phyloP scores from a whole-genome alignment of 768 basidiomycete species.

The Leccinum uliginosum region DNA sequence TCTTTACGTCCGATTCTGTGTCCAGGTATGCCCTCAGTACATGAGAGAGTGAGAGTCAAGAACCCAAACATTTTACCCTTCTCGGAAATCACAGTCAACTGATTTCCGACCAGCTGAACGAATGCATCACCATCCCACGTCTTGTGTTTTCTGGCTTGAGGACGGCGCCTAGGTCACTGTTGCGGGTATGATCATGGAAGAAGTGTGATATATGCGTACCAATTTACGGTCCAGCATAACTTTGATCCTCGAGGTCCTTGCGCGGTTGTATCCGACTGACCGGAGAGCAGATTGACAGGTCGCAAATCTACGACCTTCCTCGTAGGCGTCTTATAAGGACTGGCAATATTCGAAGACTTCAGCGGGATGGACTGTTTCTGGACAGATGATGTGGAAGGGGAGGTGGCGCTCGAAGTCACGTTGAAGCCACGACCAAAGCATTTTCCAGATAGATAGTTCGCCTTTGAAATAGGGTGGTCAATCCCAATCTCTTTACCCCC shows the following conservation, averaged over 20 bases:
- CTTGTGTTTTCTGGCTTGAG: constrained; percentile 69
- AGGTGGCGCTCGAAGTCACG: constrained; percentile 10
- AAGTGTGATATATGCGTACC: constrained; percentile 37
- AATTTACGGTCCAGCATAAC: constrained; percentile 66
- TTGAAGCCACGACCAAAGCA: constrained; percentile 49
- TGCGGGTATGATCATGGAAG: constrained; percentile 1
- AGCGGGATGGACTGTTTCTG: constrained; percentile 31
- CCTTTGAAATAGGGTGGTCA: constrained; percentile 50
- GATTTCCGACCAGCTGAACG: constrained; percentile 46
- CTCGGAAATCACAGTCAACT: constrained; percentile 61
- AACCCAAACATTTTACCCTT: constrained; percentile 58
- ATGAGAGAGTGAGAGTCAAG: not conserved
- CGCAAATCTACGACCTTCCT: constrained; percentile 36
- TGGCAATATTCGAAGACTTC: constrained; percentile 24
- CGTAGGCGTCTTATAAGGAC: constrained; percentile 21
- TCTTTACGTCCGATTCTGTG: constrained; percentile 57
- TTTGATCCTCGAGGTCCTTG: constrained; percentile 11
- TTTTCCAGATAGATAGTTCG: constrained; percentile 58
- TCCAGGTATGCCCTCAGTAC: constrained; percentile 4
- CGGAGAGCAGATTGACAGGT: constrained; percentile 35
- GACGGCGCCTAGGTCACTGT: constrained; percentile 56
- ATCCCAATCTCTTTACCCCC: constrained; percentile 63
- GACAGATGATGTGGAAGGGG: constrained; percentile 26
- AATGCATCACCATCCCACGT: constrained; percentile 84
- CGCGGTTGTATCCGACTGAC: constrained; percentile 7